phyloP scores from a whole-genome alignment of 179 eudicot species.

The Spinacia oleracea region DNA sequence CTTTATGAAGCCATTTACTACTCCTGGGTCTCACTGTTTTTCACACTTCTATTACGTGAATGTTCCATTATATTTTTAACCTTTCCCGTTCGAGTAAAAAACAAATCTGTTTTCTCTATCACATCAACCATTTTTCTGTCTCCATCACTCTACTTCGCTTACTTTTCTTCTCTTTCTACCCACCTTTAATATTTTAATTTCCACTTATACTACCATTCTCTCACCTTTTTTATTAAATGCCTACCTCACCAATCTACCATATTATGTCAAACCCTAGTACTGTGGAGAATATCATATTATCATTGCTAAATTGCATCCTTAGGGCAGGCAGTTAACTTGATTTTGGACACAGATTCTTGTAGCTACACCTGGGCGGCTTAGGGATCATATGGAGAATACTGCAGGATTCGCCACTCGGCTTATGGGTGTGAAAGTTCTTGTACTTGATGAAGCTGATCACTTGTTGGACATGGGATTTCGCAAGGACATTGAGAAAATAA shows the following conservation, averaged over 20 bases:
- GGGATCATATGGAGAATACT: slow-evolving; percentile 89
- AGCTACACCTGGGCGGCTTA: slow-evolving; percentile 96
- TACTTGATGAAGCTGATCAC: slow-evolving; percentile 98
- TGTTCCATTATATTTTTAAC: no score
- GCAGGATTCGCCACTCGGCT: slow-evolving; percentile 89
- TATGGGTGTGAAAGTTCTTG: slow-evolving; percentile 91
- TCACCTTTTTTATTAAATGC: background rate
- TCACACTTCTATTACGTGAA: no score
- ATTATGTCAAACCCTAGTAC: no score
- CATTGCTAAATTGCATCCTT: slow-evolving; percentile 4
- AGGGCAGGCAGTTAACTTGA: slow-evolving; percentile 14
- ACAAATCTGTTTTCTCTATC: no score
- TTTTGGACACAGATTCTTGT: slow-evolving; percentile 71
- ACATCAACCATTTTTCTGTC: no score
- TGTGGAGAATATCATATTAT: background rate
- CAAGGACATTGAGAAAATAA: slow-evolving; percentile 79
- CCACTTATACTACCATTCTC: background rate
- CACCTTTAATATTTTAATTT: background rate
- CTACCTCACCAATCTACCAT: background rate
- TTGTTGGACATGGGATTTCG: slow-evolving; percentile 97
- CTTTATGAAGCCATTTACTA: background rate
- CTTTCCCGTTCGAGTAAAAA: no score
- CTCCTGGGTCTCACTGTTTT: no score
- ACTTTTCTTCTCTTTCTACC: no score
- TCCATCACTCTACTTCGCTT: background rate